Evolutionary conservation across 2,329 filamentous ascomycete species (phyloP), one percentile per base, ranked within the genome.

Genomic region (Trichoderma breve): DNA sequence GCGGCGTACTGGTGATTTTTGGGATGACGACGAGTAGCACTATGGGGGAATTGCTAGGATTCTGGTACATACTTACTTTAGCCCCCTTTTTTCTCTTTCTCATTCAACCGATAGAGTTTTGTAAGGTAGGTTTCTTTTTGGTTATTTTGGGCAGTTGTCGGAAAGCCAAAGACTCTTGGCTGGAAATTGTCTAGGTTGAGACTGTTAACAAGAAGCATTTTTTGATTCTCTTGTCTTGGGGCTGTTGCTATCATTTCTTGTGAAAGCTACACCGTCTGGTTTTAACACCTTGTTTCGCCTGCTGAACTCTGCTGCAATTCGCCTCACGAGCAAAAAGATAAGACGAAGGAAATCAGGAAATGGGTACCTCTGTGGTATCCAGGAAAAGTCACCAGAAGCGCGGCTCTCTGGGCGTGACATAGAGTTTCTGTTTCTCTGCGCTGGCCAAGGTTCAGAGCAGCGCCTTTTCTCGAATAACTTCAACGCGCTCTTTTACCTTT

Each of bases 1-100:
- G 63, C 14, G 71, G 71, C 71, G 71, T 73, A 65, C 62, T 73
- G 62, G 62, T 60, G 51, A 66, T 68, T 61, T 73, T 57, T 43
- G 47, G n/a, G 68, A 47, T 36, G 67, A 32, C 24, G 51, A 58
- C 32, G 26, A 51, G 63, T 36, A 32, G 28, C 32, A 65, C 60
- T 55, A 21, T 61, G 39, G 32, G 64, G 32, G 67, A 70, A 39
- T 30, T 70, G 67, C 55, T 43, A 51, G 39, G 62, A 64, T 71
- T 63, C 70, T 71, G 71, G 62, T 51, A 67, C n/a, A 71, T 55
- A 30, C 34, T 60, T 71, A 28, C 28, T 60, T 39, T 62, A 36
- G 36, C 57, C 36, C 61, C 39, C 26, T 51, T 65, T 64, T 60
- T 14, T 65, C 58, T 21, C 63, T n/a, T 70, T 8, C 5, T 32